A percentile compares a stretch with the other conserved stretches of the same genome.
phyloP scores from a whole-genome alignment of 495 filamentous ascomycete species.

The Penicillium desertorum region DNA sequence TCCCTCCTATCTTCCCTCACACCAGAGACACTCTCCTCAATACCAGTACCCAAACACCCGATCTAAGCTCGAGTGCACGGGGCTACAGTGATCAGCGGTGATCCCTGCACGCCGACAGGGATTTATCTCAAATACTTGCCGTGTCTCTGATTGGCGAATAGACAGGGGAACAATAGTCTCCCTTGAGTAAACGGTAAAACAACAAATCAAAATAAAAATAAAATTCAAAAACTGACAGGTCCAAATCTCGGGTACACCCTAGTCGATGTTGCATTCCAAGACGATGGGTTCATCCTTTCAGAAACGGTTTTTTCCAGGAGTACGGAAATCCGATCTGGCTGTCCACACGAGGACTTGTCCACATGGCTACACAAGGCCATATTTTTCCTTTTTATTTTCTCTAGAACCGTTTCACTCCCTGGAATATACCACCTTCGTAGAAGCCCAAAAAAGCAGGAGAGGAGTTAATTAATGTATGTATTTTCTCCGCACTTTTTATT shows the following conservation, averaged over 20 bases:
- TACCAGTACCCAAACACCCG: neutral
- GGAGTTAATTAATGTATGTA: neutral
- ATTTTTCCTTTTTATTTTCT: neutral
- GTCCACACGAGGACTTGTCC: slow-evolving; percentile 28
- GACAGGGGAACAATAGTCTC: slow-evolving; percentile 11
- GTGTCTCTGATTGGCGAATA: slow-evolving; percentile 33
- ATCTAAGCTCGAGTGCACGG: slow-evolving; percentile 23
- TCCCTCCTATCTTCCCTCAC: neutral
- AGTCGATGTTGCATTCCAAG: slow-evolving; percentile 31
- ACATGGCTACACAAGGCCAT: slow-evolving; percentile 19
- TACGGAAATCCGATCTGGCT: slow-evolving; percentile 27
- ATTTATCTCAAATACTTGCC: slow-evolving; percentile 45
- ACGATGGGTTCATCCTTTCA: slow-evolving; percentile 24
- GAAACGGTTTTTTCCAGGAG: slow-evolving; percentile 30
- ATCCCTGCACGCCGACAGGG: slow-evolving; percentile 37
- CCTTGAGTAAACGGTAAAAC: slow-evolving; percentile 22
- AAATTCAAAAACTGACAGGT: slow-evolving; percentile 13
- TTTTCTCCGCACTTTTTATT: neutral
- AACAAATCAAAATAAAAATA: slow-evolving; percentile 15
- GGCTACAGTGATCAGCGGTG: slow-evolving; percentile 25
- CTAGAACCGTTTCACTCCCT: neutral
- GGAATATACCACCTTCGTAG: neutral
- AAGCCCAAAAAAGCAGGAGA: too few species aligned
- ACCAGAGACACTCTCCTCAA: neutral
- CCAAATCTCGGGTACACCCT: slow-evolving; percentile 22